phyloP scores from a whole-genome alignment of 108 stramenopile species.

The Skeletonema potamos region DNA sequence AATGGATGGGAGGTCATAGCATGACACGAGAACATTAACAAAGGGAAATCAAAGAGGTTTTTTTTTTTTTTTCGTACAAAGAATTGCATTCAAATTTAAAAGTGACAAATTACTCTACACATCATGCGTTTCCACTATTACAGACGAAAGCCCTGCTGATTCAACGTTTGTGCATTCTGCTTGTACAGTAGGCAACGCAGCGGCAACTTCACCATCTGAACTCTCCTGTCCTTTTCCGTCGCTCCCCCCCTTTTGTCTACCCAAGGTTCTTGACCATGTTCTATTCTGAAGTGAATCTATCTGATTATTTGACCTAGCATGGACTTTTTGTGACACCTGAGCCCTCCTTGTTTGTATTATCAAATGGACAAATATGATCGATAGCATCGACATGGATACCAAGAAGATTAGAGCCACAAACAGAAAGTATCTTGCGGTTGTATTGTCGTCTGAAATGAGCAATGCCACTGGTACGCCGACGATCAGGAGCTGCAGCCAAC shows the following conservation, averaged over 20 bases:
- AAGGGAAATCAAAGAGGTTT: too few relatives aligned
- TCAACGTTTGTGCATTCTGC: too few relatives aligned
- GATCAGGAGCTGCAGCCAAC: slow-evolving; percentile 46
- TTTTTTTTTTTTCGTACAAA: too few relatives aligned
- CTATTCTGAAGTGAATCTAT: neutral
- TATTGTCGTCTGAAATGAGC: slow-evolving; percentile 33
- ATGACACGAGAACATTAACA: neutral
- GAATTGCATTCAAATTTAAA: too few relatives aligned
- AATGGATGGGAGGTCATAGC: slow-evolving; percentile 24
- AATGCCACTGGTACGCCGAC: slow-evolving; percentile 45
- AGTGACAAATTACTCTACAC: too few relatives aligned
- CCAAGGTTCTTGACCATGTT: neutral
- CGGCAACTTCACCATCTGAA: neutral
- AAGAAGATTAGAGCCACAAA: slow-evolving; percentile 11
- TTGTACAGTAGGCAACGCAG: neutral
- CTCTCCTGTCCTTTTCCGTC: neutral
- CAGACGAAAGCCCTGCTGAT: too few relatives aligned
- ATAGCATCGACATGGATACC: slow-evolving; percentile 18
- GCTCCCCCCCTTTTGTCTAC: neutral
- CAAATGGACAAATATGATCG: slow-evolving; percentile 17
- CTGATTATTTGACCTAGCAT: neutral
- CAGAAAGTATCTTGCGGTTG: slow-evolving; percentile 30
- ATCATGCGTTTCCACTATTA: too few relatives aligned
- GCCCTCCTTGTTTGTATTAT: slow-evolving; percentile 8
- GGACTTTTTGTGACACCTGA: neutral